A percentile compares a stretch with the other conserved stretches of the same genome.
Evolutionary conservation across 2,329 filamentous ascomycete species (phyloP).

Genomic region (Sarocladium strictum): DNA sequence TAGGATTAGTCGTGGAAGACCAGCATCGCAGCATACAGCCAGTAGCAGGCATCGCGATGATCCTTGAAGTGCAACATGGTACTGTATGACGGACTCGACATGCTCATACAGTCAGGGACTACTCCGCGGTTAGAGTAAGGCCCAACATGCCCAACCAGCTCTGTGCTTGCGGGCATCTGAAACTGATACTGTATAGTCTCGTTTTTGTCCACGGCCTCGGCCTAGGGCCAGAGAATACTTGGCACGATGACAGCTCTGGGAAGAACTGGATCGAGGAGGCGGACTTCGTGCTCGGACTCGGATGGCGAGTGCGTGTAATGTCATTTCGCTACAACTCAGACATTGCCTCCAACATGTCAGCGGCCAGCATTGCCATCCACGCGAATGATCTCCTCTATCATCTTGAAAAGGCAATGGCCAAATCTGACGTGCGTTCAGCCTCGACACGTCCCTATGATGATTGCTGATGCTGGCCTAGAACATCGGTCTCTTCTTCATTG

Average conservation of each 20-base stretch:
- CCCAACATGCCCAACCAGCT: background rate
- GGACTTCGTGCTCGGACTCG: background rate
- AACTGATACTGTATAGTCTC: background rate
- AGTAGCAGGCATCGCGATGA: background rate
- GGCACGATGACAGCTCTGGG: constrained; percentile 1
- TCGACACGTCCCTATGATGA: no score
- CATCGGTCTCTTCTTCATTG: constrained; percentile 17
- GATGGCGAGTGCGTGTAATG: background rate
- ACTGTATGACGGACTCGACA: constrained; percentile 2
- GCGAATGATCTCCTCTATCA: constrained; percentile 13
- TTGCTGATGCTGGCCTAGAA: constrained; percentile 12
- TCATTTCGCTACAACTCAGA: constrained; percentile 8
- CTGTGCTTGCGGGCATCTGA: background rate
- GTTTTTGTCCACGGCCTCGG: constrained; percentile 1
- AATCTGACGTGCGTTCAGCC: constrained; percentile 11
- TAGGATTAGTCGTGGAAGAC: background rate
- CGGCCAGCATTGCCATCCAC: background rate
- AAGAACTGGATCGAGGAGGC: background rate
- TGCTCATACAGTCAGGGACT: background rate
- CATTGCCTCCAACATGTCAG: constrained; percentile 4
- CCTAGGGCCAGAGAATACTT: constrained; percentile 1
- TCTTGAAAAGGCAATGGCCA: constrained; percentile 13
- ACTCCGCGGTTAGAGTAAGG: background rate
- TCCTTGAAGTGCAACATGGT: background rate
- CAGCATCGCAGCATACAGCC: background rate